These are phyloP conservation scores for Scalesia atractyloides DNA, from an alignment of 129 eudicot genomes.

Conservation along the genomic window DNA sequence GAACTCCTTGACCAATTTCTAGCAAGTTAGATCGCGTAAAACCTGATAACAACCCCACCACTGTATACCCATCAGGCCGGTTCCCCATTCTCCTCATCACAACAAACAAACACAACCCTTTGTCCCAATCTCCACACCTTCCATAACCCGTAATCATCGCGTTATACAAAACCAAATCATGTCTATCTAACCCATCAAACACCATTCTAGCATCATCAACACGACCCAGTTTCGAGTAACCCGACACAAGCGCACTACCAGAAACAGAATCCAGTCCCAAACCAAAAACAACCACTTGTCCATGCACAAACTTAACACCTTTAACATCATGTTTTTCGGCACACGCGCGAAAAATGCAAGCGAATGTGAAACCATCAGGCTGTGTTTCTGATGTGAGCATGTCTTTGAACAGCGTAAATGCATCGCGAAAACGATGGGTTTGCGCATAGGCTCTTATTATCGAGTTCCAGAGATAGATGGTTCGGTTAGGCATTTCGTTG, in stretches of 20 bases:
- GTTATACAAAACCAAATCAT: conserved; percentile 69
- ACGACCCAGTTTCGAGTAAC: conserved; percentile 58
- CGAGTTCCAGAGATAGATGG: conserved; percentile 75
- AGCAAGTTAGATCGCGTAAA: conserved; percentile 40
- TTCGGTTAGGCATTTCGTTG: conserved; percentile 59
- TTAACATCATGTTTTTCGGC: conserved; percentile 41
- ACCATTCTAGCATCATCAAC: conserved; percentile 57
- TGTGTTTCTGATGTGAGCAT: conserved; percentile 52
- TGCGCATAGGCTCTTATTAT: conserved; percentile 78
- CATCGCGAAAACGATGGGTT: conserved; percentile 41
- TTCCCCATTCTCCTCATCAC: conserved; percentile 49
- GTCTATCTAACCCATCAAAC: conserved; percentile 43
- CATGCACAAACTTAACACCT: conserved; percentile 58
- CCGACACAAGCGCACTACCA: conserved; percentile 71
- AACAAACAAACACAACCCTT: conserved; percentile 47
- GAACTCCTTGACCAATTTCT: conserved; percentile 56
- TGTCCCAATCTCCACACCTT: conserved; percentile 49
- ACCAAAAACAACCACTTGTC: conserved; percentile 48
- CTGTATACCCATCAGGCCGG: conserved; percentile 71
- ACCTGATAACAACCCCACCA: conserved; percentile 65
- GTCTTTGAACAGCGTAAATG: conserved; percentile 50
- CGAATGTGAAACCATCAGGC: conserved; percentile 76
- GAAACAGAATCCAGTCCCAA: conserved; percentile 50
- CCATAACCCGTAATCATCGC: conserved; percentile 69
- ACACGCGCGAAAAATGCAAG: conserved; percentile 67